phyloP scores from a whole-genome alignment of 768 basidiomycete species.

The Hydnomerulius pinastri region DNA sequence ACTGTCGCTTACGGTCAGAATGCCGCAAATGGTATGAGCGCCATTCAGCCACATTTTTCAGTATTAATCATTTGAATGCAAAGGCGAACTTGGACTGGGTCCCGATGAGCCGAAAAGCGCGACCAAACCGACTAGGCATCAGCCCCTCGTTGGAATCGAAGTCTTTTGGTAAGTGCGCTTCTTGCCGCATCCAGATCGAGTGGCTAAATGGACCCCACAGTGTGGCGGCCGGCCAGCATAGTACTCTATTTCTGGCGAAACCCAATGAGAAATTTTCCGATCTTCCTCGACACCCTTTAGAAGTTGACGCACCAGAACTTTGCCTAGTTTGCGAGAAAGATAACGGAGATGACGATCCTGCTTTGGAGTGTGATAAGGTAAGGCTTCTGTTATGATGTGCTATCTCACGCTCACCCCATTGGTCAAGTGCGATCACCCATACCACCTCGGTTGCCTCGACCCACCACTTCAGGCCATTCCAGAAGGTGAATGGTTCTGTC shows the following conservation, averaged over 20 bases:
- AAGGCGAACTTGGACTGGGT: conserved; percentile 82
- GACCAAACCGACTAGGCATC: conserved; percentile 75
- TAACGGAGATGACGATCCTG: conserved; percentile 68
- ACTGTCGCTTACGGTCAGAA: conserved; percentile 87
- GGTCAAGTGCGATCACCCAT: conserved; percentile 82
- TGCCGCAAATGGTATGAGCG: conserved; percentile 68
- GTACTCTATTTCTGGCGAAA: conserved; percentile 77
- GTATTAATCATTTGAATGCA: conserved; percentile 1
- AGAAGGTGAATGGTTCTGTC: conserved; percentile 93
- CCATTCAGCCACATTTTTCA: background rate
- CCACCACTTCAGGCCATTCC: conserved; percentile 80
- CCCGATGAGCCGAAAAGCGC: conserved; percentile 82
- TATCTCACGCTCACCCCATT: conserved; percentile 4
- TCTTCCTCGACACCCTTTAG: conserved; percentile 76
- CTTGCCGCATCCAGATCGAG: background rate
- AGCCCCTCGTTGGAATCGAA: conserved; percentile 75
- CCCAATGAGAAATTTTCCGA: conserved; percentile 77
- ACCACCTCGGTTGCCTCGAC: conserved; percentile 78
- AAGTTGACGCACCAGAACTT: conserved; percentile 62
- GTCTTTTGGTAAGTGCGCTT: conserved; percentile 65
- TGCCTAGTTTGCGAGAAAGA: conserved; percentile 77
- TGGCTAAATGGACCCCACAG: conserved; percentile 37
- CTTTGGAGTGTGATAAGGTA: conserved; percentile 92
- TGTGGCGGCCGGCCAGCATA: conserved; percentile 84
- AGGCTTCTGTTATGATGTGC: conserved; percentile 3